Evolutionary conservation across 306 rosid species (phyloP).

Genomic region (Prunus kanzakura): DNA sequence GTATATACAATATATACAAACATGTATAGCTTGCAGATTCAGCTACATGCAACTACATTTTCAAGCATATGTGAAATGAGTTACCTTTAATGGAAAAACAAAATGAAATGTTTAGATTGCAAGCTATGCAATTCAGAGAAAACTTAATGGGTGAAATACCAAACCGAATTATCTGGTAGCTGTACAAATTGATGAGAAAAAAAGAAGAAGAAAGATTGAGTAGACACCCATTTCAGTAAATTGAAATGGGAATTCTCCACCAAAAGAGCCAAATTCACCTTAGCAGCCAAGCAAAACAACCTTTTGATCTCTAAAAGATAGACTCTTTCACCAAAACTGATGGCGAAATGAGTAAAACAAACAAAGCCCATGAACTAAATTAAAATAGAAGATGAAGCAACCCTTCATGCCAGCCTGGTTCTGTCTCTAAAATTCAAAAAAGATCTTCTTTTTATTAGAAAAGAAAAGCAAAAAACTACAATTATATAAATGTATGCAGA

Average conservation of each 20-base stretch:
- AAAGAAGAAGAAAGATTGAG: background rate
- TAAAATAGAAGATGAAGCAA: constrained; percentile 1
- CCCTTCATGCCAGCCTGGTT: constrained; percentile 10
- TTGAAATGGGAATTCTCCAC: constrained; percentile 1
- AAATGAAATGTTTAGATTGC: background rate
- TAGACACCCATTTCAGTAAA: background rate
- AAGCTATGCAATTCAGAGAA: background rate
- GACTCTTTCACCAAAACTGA: constrained; percentile 39
- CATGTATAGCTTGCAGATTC: background rate
- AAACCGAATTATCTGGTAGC: background rate
- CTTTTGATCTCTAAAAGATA: constrained; percentile 3
- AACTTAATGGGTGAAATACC: background rate
- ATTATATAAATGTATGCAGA: background rate
- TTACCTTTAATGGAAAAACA: background rate
- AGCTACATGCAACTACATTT: background rate
- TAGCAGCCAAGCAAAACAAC: constrained; percentile 41
- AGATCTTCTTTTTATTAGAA: background rate
- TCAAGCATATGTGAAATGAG: background rate
- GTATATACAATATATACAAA: background rate
- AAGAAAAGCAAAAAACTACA: background rate
- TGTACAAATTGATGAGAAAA: background rate
- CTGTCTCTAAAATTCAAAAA: constrained; percentile 7
- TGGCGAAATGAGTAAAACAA: constrained; percentile 24
- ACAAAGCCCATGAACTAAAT: constrained; percentile 3
- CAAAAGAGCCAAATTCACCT: constrained; percentile 25